Base-by-base conservation (phyloP, 371 early-diverging fungal genomes). In the Encephalitozoon intestinalis region DNA sequence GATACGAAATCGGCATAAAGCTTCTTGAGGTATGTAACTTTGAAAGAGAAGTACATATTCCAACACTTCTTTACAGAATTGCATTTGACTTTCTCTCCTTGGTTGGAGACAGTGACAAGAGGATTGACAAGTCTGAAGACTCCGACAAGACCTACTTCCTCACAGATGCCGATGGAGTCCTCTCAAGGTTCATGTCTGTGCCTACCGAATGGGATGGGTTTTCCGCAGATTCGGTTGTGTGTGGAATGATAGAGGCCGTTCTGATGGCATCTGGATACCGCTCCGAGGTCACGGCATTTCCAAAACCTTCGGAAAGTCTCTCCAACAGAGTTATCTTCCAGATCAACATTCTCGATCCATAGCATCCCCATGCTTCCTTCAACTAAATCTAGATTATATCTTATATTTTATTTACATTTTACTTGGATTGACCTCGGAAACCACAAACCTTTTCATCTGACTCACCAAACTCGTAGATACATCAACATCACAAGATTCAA, bases 51-150 rank as follows among this genome's bases (percentile, higher is more conserved):
- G 11, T 51, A 0, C 63, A 67, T 43, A 18, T 77, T 18, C 37
- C 53, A 51, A 63, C 53, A 58, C 53, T 77, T 18, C 63, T 77
- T 5, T 77, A 77, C 30, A 72, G 73, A 51, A 67, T 73, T 41
- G 63, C 78, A n/a, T 78, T 58, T 49, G 63, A 52, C 26, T 25
- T 73, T 11, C 50, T 78, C 39, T 67, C 76, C 23, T 44, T 68
- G 21, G 43, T 68, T 7, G 43, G 73, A 43, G 15, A 46, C 12
- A 43, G 68, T 31, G 25, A 30, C 6, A 72, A 70, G 37, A 67
- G 68, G 34, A 28, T 73, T 49, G 73, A 78, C 44, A 63, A 28
- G 25, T 31, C 53, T 21, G 64, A 8, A 5, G 46, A 54, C 7
- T 4, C 4, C 0, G 52, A 63, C 5, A 51, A 52, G 18, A 53